Base-by-base conservation (phyloP, 805 yeast species). In the Maudiozyma pseudohumilis region DNA sequence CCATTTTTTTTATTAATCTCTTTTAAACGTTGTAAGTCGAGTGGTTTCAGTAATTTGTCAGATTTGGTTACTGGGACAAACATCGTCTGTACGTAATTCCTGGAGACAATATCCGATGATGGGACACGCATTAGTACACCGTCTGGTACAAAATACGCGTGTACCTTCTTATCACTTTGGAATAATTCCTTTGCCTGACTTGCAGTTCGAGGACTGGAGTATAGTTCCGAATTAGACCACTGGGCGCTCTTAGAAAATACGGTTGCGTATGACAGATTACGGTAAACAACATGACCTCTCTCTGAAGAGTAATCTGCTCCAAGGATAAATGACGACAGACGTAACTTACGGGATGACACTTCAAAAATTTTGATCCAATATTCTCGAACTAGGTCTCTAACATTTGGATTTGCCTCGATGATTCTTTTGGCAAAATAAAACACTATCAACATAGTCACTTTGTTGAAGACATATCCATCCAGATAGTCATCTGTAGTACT, bases 41-140 rank as follows among this genome's bases (percentile, higher is more conserved):
- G 35, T 15, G 67, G 65, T 18, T 63, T 64, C 29, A 81, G 56
- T 11, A 81, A 67, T 35, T 71, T 66, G 55, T 88, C 95, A 46
- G 77, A 80, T 47, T 75, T 78, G 1, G 94, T 83, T 2, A 89
- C 96, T 0, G 86, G 75, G 1, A 83, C 80, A 61, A 92, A 92
- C 40, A 87, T 60, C 33, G 73, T 70, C 47, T 73, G 75, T 23
- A 78, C 72, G 45, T 68, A 76, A 34, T 70, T 71, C 40, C 86
- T 64, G 0, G 89, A 74, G 16, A 80, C 77, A 12, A 77, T 78
- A 53, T 88, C 96, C 45, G 73, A 73, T 41, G 75, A 80, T 1
- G 98, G 98, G 1, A 87, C 98, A 40, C 97, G 74, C 24, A 88
- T 75, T 50, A 74, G 80, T 33, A 66, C 64, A 3, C 98, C 98